Percentiles rank a stretch among this genome's conserved stretches.
phyloP scores from a whole-genome alignment of 2,329 filamentous ascomycete species.

The Verticillium nubilum region DNA sequence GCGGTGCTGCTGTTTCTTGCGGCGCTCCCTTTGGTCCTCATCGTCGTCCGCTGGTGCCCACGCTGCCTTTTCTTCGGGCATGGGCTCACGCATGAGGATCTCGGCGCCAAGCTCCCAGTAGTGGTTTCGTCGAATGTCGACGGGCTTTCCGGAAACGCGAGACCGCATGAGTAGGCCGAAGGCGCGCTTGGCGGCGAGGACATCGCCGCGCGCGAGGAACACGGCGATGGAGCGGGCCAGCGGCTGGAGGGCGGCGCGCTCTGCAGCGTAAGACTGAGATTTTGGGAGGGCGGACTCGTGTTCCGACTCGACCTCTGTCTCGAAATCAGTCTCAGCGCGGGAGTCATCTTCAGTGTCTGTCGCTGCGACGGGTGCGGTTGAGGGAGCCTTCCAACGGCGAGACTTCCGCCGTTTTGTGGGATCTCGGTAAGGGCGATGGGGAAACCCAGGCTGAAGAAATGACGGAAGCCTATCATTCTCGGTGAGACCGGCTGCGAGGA shows the following conservation, averaged over 20 bases:
- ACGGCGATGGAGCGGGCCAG: slow-evolving; percentile 57
- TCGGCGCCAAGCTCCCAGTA: slow-evolving; percentile 85
- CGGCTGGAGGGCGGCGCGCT: slow-evolving; percentile 10
- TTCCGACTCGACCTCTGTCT: slow-evolving; percentile 4
- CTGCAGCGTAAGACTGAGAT: slow-evolving; percentile 7
- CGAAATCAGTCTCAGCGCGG: background rate
- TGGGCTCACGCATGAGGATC: slow-evolving; percentile 62
- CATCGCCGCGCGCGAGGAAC: slow-evolving; percentile 66
- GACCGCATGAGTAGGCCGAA: slow-evolving; percentile 62
- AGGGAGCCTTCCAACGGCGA: background rate
- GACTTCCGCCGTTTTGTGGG: background rate
- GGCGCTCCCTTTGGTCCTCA: background rate
- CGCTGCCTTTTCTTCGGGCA: slow-evolving; percentile 12
- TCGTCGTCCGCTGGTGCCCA: slow-evolving; percentile 2
- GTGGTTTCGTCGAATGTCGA: slow-evolving; percentile 65
- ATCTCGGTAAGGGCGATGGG: slow-evolving; percentile 34
- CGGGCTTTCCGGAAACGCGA: slow-evolving; percentile 40
- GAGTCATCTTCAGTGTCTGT: slow-evolving; percentile 2
- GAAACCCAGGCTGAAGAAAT: slow-evolving; percentile 37
- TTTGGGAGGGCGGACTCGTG: slow-evolving; percentile 12
- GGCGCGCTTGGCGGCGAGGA: slow-evolving; percentile 64
- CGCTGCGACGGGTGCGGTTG: background rate
- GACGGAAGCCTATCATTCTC: slow-evolving; percentile 39
- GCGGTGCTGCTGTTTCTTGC: background rate
- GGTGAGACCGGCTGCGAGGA: slow-evolving; percentile 46